Conservation (phyloP, 441 rosid species). For the Mallotus japonicus region DNA sequence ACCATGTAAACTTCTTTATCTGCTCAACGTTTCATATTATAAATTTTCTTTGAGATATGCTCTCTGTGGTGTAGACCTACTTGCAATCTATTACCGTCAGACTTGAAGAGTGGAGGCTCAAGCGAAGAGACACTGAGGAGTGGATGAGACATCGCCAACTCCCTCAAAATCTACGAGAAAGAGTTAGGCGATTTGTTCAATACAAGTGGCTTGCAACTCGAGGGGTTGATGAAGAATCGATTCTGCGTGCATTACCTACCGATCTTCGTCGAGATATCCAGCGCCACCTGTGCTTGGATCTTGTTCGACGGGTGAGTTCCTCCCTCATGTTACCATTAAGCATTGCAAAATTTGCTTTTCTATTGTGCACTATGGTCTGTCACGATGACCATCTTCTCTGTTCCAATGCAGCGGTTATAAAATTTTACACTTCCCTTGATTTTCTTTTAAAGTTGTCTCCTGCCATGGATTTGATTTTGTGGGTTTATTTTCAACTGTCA, state of each 20-base stretch:
- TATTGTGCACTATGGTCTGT: background rate
- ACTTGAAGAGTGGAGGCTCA: constrained; percentile 93
- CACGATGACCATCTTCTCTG: background rate
- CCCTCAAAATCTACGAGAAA: constrained; percentile 58
- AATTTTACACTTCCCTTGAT: background rate
- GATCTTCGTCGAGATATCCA: constrained; percentile 88
- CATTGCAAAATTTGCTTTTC: background rate
- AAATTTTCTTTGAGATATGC: background rate
- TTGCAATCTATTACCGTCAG: constrained; percentile 93
- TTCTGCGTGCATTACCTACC: constrained; percentile 59
- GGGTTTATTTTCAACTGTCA: background rate
- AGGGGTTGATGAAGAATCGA: constrained; percentile 86
- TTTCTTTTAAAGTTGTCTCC: too few species aligned
- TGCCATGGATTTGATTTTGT: too few species aligned
- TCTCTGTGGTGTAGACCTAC: constrained; percentile 50
- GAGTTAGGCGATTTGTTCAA: constrained; percentile 71
- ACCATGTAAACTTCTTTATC: background rate
- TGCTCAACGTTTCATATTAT: background rate
- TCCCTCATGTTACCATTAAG: background rate
- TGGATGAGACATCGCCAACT: constrained; percentile 95
- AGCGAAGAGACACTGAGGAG: constrained; percentile 90
- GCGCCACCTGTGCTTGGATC: constrained; percentile 87
- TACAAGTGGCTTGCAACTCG: constrained; percentile 90
- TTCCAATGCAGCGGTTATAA: background rate
- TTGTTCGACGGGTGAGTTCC: constrained; percentile 74